Percentiles rank a stretch among this genome's conserved stretches.
Evolutionary conservation across 2,329 filamentous ascomycete genomes (phyloP).

Genomic region (Rasamsonia emersonii): DNA sequence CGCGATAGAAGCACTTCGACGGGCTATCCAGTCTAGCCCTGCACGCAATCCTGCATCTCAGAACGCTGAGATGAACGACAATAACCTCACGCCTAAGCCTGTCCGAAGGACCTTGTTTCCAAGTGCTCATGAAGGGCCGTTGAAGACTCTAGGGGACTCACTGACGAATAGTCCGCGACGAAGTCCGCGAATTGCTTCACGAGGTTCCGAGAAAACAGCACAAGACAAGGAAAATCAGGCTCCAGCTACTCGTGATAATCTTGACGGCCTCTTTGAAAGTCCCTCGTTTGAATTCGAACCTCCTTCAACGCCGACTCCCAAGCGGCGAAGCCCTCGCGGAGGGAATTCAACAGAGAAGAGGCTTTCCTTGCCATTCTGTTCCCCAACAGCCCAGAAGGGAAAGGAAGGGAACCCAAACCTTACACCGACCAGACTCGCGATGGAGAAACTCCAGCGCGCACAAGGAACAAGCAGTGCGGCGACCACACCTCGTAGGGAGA

Average conservation of each 20-base stretch:
- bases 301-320: slow-evolving; percentile 44
- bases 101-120: slow-evolving; percentile 38
- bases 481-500: slow-evolving; percentile 14
- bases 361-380: slow-evolving; percentile 29
- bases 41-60: slow-evolving; percentile 42
- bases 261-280: slow-evolving; percentile 61
- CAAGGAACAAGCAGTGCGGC: slow-evolving; percentile 16
- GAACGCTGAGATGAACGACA: slow-evolving; percentile 34
- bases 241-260: slow-evolving; percentile 40
- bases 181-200: slow-evolving; percentile 28
- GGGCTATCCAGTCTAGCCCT: slow-evolving; percentile 55
- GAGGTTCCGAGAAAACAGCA: slow-evolving; percentile 29
- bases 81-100: slow-evolving; percentile 49
- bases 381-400: slow-evolving; percentile 21
- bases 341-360: slow-evolving; percentile 26
- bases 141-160: slow-evolving; percentile 29
- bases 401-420: slow-evolving; percentile 14
- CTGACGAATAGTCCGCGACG: slow-evolving; percentile 42
- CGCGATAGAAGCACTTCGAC: slow-evolving; percentile 39
- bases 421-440: slow-evolving; percentile 23
- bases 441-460: slow-evolving; percentile 26
- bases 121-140: slow-evolving; percentile 25
- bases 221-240: slow-evolving; percentile 52
- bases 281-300: slow-evolving; percentile 43
- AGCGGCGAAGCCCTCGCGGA: slow-evolving; percentile 45